Conservation (phyloP, 257 asterid genomes). For the Capsicum chinense region DNA sequence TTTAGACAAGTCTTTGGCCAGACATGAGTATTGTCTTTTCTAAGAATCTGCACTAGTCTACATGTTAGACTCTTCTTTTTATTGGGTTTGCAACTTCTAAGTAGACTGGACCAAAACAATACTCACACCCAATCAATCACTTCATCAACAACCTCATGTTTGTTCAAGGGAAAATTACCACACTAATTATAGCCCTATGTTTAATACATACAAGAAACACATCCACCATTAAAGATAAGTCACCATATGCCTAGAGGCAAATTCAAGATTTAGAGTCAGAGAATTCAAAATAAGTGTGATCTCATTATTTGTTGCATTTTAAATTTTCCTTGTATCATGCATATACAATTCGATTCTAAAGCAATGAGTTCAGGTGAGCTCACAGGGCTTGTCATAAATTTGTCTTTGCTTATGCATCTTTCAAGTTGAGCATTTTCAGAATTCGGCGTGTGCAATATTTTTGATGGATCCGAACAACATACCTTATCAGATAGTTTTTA, state of each 20-base stretch:
- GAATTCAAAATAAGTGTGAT: not conserved
- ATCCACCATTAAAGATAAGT: not conserved
- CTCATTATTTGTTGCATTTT: not conserved
- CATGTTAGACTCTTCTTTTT: constrained; percentile 16
- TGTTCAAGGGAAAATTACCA: not conserved
- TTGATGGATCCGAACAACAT: not conserved
- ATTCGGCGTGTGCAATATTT: not conserved
- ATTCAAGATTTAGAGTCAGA: not conserved
- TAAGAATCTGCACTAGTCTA: not conserved
- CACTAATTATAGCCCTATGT: not conserved
- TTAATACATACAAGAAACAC: not conserved
- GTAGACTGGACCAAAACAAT: constrained; percentile 31
- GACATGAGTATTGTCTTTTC: constrained; percentile 38
- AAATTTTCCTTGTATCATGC: not conserved
- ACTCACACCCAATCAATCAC: not conserved
- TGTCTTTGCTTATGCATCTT: not conserved
- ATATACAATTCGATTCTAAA: not conserved
- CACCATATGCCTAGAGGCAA: not conserved
- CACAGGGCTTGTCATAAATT: not conserved
- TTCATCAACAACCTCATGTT: not conserved
- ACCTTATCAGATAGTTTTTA: not conserved
- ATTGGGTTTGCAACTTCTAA: constrained; percentile 28
- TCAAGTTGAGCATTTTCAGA: not conserved
- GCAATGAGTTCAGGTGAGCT: not conserved
- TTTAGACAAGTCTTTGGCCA: constrained; percentile 52